Evolutionary conservation across 1,284 basidiomycete species (phyloP), one percentile per base, ranked within the genome.

Genomic region (Schizophyllum commune): DNA sequence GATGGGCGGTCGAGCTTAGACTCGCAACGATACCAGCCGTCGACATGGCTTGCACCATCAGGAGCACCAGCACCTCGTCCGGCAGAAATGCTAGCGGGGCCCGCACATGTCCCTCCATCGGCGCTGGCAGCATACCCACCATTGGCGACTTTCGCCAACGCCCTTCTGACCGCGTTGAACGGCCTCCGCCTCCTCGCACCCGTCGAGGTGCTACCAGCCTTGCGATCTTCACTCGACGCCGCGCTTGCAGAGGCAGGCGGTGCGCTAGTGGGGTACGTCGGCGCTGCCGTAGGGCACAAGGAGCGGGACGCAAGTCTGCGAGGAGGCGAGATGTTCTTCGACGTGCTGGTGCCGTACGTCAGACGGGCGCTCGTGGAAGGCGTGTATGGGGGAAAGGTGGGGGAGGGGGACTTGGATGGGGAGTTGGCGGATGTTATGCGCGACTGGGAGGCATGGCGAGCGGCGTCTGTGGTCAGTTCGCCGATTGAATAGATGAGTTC

Each of bases 161-260:
- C 84, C 0, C 74, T 94, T 34, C 78, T 94, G 4, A 79, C 83
- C 0, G 80, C 89, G 0, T 76, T 97, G 58, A 98, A 98, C 72
- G 79, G 86, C 1, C 79, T 98, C 13, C 88, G 94, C 1, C 77
- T 94, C 8, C 80, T 96, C 9, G 91, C 92, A 0, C 91, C 93
- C 0, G 73, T 83, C 6, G 76, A 77, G 52, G 77, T 87, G 52
- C 74, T 81, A 56, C 71, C 69, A 1, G 71, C 79, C 33, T 70
- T 93, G 2, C 69, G 78, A 0, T 66, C 67, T 0, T 70, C 77
- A 4, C 75, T 92, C 55, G 83, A 88, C 55, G 70, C 69, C 2
- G 76, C 80, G 1, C 74, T 95, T 4, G 77, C 73, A 1, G 70
- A 71, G 22, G 75, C 76, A 2, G 78, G 78, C 1, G 71, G 72